phyloP scores from a whole-genome alignment of 2,329 filamentous ascomycete genomes.

The Paracoccidioides lutzii region DNA sequence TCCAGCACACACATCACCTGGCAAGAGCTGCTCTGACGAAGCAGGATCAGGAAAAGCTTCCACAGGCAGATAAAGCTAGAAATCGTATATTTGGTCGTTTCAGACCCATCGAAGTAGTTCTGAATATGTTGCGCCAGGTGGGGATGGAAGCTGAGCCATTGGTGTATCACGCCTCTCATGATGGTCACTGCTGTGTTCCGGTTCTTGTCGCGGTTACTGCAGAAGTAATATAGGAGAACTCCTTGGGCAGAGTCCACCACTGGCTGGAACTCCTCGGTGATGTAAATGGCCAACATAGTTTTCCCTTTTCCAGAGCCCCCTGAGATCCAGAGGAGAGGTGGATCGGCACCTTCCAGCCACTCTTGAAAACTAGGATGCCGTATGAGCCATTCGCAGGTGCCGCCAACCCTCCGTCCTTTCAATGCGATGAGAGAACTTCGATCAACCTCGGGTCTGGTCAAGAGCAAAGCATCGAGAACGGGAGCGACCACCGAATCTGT shows the following conservation, averaged over 20 bases:
- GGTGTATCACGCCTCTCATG: slow-evolving; percentile 15
- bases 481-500: slow-evolving; percentile 10
- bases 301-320: slow-evolving; percentile 19
- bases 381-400: slow-evolving; percentile 17
- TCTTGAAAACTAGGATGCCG: slow-evolving; percentile 10
- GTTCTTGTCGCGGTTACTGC: slow-evolving; percentile 14
- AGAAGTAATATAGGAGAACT: slow-evolving; percentile 17
- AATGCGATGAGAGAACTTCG: slow-evolving; percentile 14
- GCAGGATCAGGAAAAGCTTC: slow-evolving; percentile 10
- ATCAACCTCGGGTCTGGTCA: slow-evolving; percentile 16
- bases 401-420: slow-evolving; percentile 13
- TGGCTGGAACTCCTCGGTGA: slow-evolving; percentile 12
- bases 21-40: slow-evolving; percentile 5
- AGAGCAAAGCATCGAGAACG: slow-evolving; percentile 13
- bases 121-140: slow-evolving; percentile 10
- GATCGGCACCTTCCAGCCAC: slow-evolving; percentile 9
- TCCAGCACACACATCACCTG: slow-evolving; percentile 14
- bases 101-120: slow-evolving; percentile 9
- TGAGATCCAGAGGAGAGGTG: slow-evolving; percentile 16
- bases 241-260: slow-evolving; percentile 6
- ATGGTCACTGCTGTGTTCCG: slow-evolving; percentile 14
- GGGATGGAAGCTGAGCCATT: slow-evolving; percentile 12
- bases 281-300: slow-evolving; percentile 17
- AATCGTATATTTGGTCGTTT: slow-evolving; percentile 14
- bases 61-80: slow-evolving; percentile 13